Base-by-base conservation (phyloP, 192 early-diverging fungal genomes). In the Blastocladiella britannica region DNA sequence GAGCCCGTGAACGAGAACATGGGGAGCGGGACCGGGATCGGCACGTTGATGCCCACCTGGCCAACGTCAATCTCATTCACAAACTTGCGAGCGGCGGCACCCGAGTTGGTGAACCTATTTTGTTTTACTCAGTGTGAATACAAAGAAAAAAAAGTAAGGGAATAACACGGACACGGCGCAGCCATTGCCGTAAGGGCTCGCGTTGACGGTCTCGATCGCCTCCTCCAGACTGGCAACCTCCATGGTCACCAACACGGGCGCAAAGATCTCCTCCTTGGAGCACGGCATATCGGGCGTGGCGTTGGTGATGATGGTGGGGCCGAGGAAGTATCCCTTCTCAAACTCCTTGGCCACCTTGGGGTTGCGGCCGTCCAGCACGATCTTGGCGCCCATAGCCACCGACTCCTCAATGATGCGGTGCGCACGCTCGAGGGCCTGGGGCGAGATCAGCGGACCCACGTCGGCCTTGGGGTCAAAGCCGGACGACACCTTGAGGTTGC, bases 1-100 rank as follows among this genome's bases (percentile, higher is more conserved):
- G 76, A 82, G 1, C 91, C 93, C 18, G 93, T 96, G 73, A 93
- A 93, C 53, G 85, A 87, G 73, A 97, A 97, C 81, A 91, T 89
- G 57, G 93, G 93, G 60, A 97, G 71, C 5, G 93, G 93, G 27
- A 97, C 93, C 5, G 93, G 93, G 59, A 94, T 94, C 6, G 93
- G 91, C 25, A 93, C 88, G 28, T 81, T 82, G 67, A 78, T 72
- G 55, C 87, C 91, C 27, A 94, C 81, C 71, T 97, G 93, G 18
- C 93, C 93, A 27, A 84, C 90, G 64, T 90, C 88, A 56, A 93
- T 81, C 60, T 91, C 85, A 26, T 79, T 66, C 65, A 81, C 74
- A 72, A 97, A 93, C 71, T 84, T 83, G 55, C 88, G 77, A 8
- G 93, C 93, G 55, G 70, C 72, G 31, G 85, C 74, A 5, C 93